Base-by-base conservation (phyloP, 371 early-diverging fungal genomes). In the Mucor ambiguus region DNA sequence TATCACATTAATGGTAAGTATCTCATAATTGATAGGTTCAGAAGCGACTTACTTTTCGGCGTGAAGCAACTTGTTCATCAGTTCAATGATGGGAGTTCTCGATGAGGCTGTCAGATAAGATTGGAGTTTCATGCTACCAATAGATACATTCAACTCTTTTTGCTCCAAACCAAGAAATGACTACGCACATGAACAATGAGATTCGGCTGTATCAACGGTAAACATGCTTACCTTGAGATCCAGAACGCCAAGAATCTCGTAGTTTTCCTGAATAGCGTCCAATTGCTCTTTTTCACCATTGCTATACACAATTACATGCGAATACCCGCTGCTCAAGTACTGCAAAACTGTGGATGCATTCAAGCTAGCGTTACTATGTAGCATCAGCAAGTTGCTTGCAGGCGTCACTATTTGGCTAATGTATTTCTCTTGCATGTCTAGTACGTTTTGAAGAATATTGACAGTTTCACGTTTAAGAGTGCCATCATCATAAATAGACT, bases 341-440 rank as follows among this genome's bases (percentile, higher is more conserved):
- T 65, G 52, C 10, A 30, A 22, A 2, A 59, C 22, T 8, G 32
- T 18, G 0, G 26, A 30, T 14, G 33, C 3, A 10, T 28, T 62
- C 16, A 72, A 12, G 3, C 55, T 29, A 7, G 61, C 55, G 41
- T 41, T 55, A 2, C 55, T 46, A 20, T 57, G 49, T 16, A 72
- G 5, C 10, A 68, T 14, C 11, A 68, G n/a, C 68, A 68, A 64
- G 11, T 60, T 32, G 14, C 32, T 62, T 4, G 33, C 22, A 29
- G 63, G 18, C 12, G 52, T 59, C 22, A 54, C 14, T 26, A 68
- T 33, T 16, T 68, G 44, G 10, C 9, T 38, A 9, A 61, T 55
- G 2, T 87, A 87, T 60, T 85, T 83, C 26, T 76, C 70, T 37
- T 91, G 77, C 30, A 84, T 77, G 0, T 87, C 86, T 85, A 94